Conservation (phyloP, 2,329 filamentous ascomycete genomes). For the Tolypocladium sp. region DNA sequence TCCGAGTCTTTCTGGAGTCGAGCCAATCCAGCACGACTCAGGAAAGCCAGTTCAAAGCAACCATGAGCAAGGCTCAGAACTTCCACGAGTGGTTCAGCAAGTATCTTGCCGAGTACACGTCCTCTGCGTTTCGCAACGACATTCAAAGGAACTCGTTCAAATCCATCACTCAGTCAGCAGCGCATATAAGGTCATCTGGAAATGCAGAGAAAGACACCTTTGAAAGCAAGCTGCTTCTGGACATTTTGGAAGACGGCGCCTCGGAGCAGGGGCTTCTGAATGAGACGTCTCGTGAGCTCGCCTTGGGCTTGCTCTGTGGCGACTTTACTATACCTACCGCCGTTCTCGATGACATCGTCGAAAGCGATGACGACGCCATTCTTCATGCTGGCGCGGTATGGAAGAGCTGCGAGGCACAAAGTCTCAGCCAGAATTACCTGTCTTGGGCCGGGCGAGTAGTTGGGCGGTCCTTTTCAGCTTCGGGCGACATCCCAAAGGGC, state of each 20-base stretch:
- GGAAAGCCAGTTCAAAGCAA: conserved; percentile 70
- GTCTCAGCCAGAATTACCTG: conserved; percentile 59
- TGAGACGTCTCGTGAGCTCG: conserved; percentile 57
- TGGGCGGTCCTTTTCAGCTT: conserved; percentile 73
- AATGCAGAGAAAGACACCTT: conserved; percentile 60
- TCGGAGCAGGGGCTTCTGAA: conserved; percentile 57
- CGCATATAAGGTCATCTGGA: conserved; percentile 56
- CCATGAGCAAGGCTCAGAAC: conserved; percentile 61
- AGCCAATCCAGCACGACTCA: conserved; percentile 74
- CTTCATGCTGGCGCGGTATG: conserved; percentile 59
- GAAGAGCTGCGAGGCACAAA: conserved; percentile 61
- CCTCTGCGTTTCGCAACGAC: conserved; percentile 38
- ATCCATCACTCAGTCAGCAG: conserved; percentile 60
- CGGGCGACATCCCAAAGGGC: conserved; percentile 55
- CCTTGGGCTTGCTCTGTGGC: conserved; percentile 63
- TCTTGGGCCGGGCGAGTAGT: conserved; percentile 81
- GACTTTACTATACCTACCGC: conserved; percentile 53
- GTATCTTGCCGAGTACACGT: conserved; percentile 57
- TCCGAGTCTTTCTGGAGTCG: conserved; percentile 66
- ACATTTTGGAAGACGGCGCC: conserved; percentile 66
- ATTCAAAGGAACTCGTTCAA: conserved; percentile 49
- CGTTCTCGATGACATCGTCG: conserved; percentile 54
- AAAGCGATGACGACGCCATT: conserved; percentile 54
- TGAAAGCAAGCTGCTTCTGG: conserved; percentile 74
- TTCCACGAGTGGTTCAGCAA: conserved; percentile 75